A percentile compares a stretch with the other conserved stretches of the same genome.
Conservation (phyloP, 2,329 filamentous ascomycete species). For the Sarocladium oryzae region DNA sequence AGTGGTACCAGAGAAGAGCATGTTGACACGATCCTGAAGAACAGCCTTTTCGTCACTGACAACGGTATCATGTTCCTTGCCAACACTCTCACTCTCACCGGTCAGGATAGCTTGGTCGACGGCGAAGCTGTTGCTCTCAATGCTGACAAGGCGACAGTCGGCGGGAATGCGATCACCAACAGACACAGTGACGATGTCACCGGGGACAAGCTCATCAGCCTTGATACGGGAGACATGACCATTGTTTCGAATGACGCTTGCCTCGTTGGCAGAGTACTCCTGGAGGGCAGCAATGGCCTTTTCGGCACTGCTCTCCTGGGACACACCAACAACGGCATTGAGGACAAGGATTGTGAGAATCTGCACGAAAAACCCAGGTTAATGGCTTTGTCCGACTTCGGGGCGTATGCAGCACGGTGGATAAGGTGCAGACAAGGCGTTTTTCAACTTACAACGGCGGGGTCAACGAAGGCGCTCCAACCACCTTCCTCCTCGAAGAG, state of each 20-base stretch:
- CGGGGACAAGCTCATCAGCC: constrained; percentile 94
- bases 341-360: constrained; percentile 95
- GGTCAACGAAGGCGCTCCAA: constrained; percentile 97
- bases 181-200: constrained; percentile 80
- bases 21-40: constrained; percentile 95
- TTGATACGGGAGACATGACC: constrained; percentile 76
- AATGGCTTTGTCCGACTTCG: constrained; percentile 9
- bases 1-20: constrained; percentile 96
- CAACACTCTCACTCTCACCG: constrained; percentile 94
- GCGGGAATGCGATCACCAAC: constrained; percentile 92
- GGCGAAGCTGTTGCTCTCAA: constrained; percentile 95
- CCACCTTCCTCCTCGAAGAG: constrained; percentile 89
- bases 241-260: constrained; percentile 78
- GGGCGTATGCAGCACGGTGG: background rate
- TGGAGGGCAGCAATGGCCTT: constrained; percentile 97
- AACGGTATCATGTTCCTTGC: constrained; percentile 64
- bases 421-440: background rate
- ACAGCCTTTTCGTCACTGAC: constrained; percentile 79
- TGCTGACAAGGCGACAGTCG: constrained; percentile 81
- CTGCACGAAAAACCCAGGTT: constrained; percentile 34
- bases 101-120: constrained; percentile 97
- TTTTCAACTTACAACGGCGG: constrained; percentile 67
- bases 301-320: constrained; percentile 96
- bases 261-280: constrained; percentile 98
- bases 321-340: constrained; percentile 95